Percentiles rank a stretch among this genome's conserved stretches.
These are phyloP conservation scores for Kuraishia capsulata DNA, from an alignment of 805 yeast genomes.

Conservation along the genomic window DNA sequence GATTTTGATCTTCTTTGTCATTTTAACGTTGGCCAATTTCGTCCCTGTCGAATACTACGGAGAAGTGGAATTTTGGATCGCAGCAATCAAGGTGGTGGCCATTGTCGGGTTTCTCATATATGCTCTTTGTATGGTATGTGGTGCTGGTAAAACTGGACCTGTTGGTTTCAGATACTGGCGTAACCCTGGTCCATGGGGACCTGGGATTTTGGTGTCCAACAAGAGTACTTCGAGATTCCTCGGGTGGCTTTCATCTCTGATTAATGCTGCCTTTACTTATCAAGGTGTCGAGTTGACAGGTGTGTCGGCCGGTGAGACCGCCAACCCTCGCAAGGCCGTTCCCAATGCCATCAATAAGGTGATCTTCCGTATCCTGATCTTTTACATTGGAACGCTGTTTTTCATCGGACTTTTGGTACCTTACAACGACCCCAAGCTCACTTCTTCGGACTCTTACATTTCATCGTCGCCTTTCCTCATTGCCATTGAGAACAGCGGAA, in stretches of 20 bases:
- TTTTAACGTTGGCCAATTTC: constrained; percentile 44
- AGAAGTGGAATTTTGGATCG: constrained; percentile 71
- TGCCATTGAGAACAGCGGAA: constrained; percentile 63
- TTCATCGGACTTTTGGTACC: constrained; percentile 69
- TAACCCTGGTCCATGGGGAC: constrained; percentile 70
- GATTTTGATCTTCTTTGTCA: constrained; percentile 58
- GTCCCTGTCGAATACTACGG: constrained; percentile 67
- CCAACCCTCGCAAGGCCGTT: constrained; percentile 59
- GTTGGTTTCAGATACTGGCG: constrained; percentile 79
- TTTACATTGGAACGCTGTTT: constrained; percentile 56
- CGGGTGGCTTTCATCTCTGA: constrained; percentile 62
- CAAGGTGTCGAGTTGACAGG: constrained; percentile 77
- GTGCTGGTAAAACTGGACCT: constrained; percentile 61
- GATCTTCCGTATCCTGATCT: constrained; percentile 52
- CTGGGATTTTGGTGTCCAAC: constrained; percentile 43
- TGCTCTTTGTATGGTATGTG: constrained; percentile 64
- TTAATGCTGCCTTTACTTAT: constrained; percentile 71
- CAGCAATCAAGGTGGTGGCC: constrained; percentile 57
- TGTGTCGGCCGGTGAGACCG: constrained; percentile 66
- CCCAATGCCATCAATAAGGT: constrained; percentile 69
- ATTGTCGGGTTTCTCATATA: constrained; percentile 64
- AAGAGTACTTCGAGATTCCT: constrained; percentile 48
- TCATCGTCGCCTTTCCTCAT: constrained; percentile 65
- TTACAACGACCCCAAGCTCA: constrained; percentile 47
- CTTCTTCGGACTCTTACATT: constrained; percentile 25